Percentiles rank a stretch among this genome's conserved stretches.
phyloP scores from a whole-genome alignment of 192 early-diverging fungal genomes.

The Umbelopsis sp. region DNA sequence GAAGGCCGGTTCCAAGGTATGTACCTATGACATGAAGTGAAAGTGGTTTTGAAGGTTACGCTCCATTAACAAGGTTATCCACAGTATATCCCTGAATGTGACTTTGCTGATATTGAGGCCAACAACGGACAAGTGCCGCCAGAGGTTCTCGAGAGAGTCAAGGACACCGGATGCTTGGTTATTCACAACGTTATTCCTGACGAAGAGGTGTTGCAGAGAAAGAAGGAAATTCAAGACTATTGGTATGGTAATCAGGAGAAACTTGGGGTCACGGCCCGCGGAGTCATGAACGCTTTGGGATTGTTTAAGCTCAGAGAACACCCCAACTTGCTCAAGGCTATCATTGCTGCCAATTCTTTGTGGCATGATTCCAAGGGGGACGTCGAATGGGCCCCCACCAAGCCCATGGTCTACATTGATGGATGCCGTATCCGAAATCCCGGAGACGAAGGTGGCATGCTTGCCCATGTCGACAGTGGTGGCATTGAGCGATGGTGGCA shows the following conservation, averaged over 20 bases:
- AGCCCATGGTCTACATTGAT: constrained; percentile 10
- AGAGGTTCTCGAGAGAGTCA: background rate
- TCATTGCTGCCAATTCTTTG: background rate
- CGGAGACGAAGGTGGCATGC: background rate
- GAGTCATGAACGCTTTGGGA: constrained; percentile 1
- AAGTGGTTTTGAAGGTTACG: background rate
- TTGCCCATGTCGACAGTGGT: constrained; percentile 10
- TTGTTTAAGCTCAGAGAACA: constrained; percentile 12
- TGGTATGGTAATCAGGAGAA: constrained; percentile 12
- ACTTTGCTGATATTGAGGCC: background rate
- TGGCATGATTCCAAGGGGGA: constrained; percentile 10
- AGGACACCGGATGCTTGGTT: constrained; percentile 1
- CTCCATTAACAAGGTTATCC: background rate
- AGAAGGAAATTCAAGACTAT: constrained; percentile 6
- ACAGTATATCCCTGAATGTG: constrained; percentile 7
- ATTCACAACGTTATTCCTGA: constrained; percentile 1
- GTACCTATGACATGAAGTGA: background rate
- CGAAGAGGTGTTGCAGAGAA: constrained; percentile 1
- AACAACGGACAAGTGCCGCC: constrained; percentile 5
- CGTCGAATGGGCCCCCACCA: background rate
- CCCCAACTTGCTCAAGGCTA: background rate
- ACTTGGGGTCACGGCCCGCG: background rate
- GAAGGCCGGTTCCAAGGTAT: background rate
- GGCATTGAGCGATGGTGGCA: constrained; percentile 19
- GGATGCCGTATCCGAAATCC: constrained; percentile 8